These are phyloP conservation scores for Hura crepitans DNA, from an alignment of 441 rosid genomes.

Conservation along the genomic window DNA sequence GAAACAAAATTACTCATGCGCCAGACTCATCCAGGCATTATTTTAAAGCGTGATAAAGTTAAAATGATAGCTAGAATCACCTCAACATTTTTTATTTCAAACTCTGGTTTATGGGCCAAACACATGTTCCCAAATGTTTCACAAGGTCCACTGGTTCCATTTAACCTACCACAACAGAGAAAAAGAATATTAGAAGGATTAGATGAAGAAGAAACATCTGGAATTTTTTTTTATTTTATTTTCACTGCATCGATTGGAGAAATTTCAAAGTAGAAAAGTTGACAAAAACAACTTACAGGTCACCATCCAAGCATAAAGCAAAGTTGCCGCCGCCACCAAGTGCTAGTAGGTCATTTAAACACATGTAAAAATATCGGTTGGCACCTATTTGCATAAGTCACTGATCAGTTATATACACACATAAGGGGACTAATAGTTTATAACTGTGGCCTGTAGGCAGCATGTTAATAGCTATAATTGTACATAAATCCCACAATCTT, in stretches of 20 bases:
- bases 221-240: not conserved
- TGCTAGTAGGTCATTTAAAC: constrained; percentile 80
- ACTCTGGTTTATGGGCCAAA: constrained; percentile 64
- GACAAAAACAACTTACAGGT: constrained; percentile 59
- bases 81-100: constrained; percentile 80
- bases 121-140: constrained; percentile 81
- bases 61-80: constrained; percentile 36
- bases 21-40: constrained; percentile 3
- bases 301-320: constrained; percentile 76
- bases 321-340: constrained; percentile 87
- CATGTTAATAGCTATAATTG: not conserved
- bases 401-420: constrained; percentile 15
- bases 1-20: not conserved
- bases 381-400: constrained; percentile 52
- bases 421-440: not conserved
- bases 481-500: not conserved
- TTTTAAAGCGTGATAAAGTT: not conserved
- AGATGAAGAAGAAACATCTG: not conserved
- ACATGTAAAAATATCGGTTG: constrained; percentile 79
- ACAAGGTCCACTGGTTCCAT: constrained; percentile 80
- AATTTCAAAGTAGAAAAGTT: constrained; percentile 3
- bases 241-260: not conserved
- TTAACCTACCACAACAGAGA: constrained; percentile 46
- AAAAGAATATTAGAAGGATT: constrained; percentile 4
- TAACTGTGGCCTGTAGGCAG: not conserved